Base-by-base conservation (phyloP, 352 stramenopile species). In the Elongisporangium undulatum region DNA sequence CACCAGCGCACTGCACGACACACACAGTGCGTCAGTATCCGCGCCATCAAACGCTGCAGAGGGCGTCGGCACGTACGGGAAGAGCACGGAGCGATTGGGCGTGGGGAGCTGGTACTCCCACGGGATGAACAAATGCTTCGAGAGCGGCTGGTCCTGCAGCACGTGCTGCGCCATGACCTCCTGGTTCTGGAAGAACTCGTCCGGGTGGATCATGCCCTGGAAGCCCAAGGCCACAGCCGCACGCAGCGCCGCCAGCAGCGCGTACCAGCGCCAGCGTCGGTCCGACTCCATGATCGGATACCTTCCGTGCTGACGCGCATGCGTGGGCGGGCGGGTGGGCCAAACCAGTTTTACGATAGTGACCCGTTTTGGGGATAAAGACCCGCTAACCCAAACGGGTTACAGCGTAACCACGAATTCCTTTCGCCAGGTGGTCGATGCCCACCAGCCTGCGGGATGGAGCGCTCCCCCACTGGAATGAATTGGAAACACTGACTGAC, bases 111-210 rank as follows among this genome's bases (percentile, higher is more conserved):
- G 61, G 50, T 81, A 95, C 65, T 95, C 86, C 86, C 86, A 95
- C 1, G 86, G 84, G 23, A 90, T 49, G 38, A 87, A 72, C 13
- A 91, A 65, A 22, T 78, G 66, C 21, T 64, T 4, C 2, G 16
- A 49, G 23, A 66, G 56, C 12, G 53, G 53, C 3, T 51, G 45
- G 6, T 64, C 51, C 9, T 57, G 48, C n/a, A 92, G 41, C 13
- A 78, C 70, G 51, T 82, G 66, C 22, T 69, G 71, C 22, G 86
- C 82, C 78, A 92, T 91, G 34, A 95, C 71, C 64, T 95, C 86
- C 60, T 89, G 84, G 53, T 81, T 90, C 72, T 95, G 86, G 62
- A 95, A 95, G 59, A 91, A 95, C 68, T 95, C 86, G 59, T 95
- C 86, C 19, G 84, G 82, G 58, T 92, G 81, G 52, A 92, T 64